Percentiles rank a stretch among this genome's conserved stretches.
phyloP scores from a whole-genome alignment of 495 filamentous ascomycete species.

The Aeminium ludgeri region DNA sequence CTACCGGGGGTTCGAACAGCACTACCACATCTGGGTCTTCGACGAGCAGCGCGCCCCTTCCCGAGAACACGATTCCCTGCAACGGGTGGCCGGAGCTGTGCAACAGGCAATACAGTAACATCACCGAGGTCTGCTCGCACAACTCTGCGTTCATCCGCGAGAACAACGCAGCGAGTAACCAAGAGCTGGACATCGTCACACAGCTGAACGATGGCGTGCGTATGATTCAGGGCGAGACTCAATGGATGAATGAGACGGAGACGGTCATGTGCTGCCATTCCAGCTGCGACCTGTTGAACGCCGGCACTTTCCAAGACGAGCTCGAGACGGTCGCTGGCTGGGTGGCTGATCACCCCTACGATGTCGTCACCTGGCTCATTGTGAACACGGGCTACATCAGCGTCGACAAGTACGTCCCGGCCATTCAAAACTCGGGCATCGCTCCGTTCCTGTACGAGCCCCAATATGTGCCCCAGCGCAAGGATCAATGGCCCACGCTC shows the following conservation, averaged over 20 bases:
- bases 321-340: constrained; percentile 51
- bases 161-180: constrained; percentile 64
- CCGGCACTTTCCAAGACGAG: constrained; percentile 59
- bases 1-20: not conserved
- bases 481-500: constrained; percentile 73
- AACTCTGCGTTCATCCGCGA: constrained; percentile 64
- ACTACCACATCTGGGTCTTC: not conserved
- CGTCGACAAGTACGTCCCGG: constrained; percentile 40
- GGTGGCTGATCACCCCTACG: constrained; percentile 64
- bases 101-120: constrained; percentile 64
- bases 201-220: constrained; percentile 82
- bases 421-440: constrained; percentile 53
- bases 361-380: constrained; percentile 80
- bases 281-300: constrained; percentile 60
- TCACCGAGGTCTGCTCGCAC: constrained; percentile 72
- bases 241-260: constrained; percentile 42
- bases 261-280: constrained; percentile 57
- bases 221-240: constrained; percentile 77
- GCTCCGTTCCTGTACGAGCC: constrained; percentile 55
- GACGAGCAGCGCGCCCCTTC: constrained; percentile 13
- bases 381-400: constrained; percentile 60
- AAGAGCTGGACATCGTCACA: constrained; percentile 45
- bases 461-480: constrained; percentile 45
- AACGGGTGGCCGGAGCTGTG: constrained; percentile 82
- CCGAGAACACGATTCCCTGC: constrained; percentile 40